phyloP scores from a whole-genome alignment of 2,329 filamentous ascomycete species.

The Chaetomiaceae sp. region DNA sequence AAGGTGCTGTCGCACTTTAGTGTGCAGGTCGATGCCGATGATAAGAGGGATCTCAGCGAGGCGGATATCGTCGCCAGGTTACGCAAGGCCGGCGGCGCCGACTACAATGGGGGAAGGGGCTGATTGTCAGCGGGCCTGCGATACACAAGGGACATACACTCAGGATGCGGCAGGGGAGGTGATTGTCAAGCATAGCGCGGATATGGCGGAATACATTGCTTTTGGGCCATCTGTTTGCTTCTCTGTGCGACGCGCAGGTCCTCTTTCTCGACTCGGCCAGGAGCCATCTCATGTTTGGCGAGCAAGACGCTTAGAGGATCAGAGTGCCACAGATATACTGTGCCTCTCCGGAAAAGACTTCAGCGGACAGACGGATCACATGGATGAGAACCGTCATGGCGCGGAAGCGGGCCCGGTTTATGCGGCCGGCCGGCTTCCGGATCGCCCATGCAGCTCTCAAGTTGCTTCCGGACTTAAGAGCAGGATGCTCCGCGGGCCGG shows the following conservation, averaged over 20 bases:
- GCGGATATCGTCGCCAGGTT: conserved; percentile 56
- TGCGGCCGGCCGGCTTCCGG: neutral
- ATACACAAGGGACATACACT: neutral
- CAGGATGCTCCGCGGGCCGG: neutral
- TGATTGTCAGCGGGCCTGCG: conserved; percentile 27
- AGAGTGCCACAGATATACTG: no score
- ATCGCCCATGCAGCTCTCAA: neutral
- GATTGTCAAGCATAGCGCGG: conserved; percentile 14
- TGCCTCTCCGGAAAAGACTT: no score
- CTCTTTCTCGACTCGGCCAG: no score
- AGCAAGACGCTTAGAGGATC: no score
- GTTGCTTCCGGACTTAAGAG: neutral
- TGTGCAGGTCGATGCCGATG: conserved; percentile 59
- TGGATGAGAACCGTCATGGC: neutral
- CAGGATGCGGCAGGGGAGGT: neutral
- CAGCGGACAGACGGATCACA: neutral
- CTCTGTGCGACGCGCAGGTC: no score
- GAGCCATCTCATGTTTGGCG: no score
- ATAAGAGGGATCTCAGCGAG: conserved; percentile 57
- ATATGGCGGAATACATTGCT: conserved; percentile 7
- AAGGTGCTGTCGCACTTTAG: conserved; percentile 59
- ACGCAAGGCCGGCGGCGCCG: conserved; percentile 63
- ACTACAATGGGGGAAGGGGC: conserved; percentile 64
- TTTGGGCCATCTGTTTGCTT: neutral
- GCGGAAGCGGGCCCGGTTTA: no score